Conservation (phyloP, 257 asterid species). For the Plantago major region DNA sequence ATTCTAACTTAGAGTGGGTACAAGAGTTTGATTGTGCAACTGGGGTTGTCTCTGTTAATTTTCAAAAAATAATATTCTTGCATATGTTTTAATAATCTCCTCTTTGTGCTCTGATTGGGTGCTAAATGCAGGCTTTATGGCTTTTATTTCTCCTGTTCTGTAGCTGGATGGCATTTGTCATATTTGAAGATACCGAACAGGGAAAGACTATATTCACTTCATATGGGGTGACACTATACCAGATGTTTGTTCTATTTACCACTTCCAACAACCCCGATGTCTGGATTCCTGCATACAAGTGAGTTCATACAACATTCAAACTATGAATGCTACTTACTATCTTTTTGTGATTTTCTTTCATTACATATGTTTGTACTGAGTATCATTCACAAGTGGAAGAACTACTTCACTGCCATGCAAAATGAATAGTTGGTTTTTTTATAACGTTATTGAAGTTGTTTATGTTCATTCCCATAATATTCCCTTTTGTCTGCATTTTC, state of each 20-base stretch:
- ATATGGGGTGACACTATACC: slow-evolving; percentile 63
- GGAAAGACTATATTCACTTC: slow-evolving; percentile 74
- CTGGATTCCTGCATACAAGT: slow-evolving; percentile 99
- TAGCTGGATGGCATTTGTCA: slow-evolving; percentile 94
- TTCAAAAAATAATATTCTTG: background rate
- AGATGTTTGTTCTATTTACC: slow-evolving; percentile 90
- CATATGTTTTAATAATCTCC: background rate
- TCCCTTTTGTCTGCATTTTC: too few relatives aligned
- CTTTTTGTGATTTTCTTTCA: slow-evolving; percentile 10
- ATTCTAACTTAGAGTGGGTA: too few relatives aligned
- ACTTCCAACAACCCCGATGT: slow-evolving; percentile 99
- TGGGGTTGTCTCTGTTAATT: background rate
- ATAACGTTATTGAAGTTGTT: too few relatives aligned
- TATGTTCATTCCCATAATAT: too few relatives aligned
- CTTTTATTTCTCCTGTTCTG: slow-evolving; percentile 79
- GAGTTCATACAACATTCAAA: slow-evolving; percentile 26
- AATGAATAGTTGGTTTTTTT: background rate
- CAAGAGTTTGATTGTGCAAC: too few relatives aligned
- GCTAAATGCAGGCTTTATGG: slow-evolving; percentile 69
- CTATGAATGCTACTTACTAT: slow-evolving; percentile 8
- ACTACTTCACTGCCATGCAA: background rate
- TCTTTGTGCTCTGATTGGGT: slow-evolving; percentile 23
- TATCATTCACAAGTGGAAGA: background rate
- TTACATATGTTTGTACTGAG: background rate
- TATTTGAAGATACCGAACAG: slow-evolving; percentile 92